A percentile compares a stretch with the other conserved stretches of the same genome.
phyloP scores from a whole-genome alignment of 169 alveolate genomes.

The Cyclospora cayetanensis region DNA sequence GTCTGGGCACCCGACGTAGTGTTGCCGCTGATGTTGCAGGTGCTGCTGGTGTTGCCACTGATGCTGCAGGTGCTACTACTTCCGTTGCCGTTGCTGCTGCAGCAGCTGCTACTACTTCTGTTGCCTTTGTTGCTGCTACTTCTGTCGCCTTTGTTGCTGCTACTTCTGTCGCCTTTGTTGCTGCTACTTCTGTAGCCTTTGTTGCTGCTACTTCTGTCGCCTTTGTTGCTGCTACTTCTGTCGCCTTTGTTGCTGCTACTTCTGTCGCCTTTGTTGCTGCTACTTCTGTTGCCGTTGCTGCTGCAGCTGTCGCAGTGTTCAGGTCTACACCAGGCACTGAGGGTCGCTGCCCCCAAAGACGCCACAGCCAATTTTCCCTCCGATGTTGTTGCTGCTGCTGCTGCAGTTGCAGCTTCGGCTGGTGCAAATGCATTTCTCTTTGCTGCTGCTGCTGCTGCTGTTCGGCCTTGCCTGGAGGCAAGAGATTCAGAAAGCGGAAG shows the following conservation, averaged over 20 bases:
- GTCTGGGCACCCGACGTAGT: slow-evolving; percentile 20
- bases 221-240: slow-evolving; percentile 24
- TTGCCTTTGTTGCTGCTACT: no score
- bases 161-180: no score
- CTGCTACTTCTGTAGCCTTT: slow-evolving; percentile 46
- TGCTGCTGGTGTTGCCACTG: slow-evolving; percentile 38
- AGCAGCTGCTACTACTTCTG: no score
- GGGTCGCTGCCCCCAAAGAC: slow-evolving; percentile 52
- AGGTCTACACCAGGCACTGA: slow-evolving; percentile 23
- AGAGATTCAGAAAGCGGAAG: slow-evolving; percentile 49
- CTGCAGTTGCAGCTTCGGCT: slow-evolving; percentile 60
- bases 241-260: no score
- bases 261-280: no score
- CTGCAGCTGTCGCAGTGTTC: slow-evolving; percentile 43
- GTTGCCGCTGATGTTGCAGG: slow-evolving; percentile 11
- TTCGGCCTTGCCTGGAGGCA: slow-evolving; percentile 48
- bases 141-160: slow-evolving; percentile 24
- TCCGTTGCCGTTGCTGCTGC: no score
- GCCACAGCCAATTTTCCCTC: slow-evolving; percentile 59
- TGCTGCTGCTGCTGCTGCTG: slow-evolving; percentile 48
- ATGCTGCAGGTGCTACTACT: no score
- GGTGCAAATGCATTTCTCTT: slow-evolving; percentile 17
- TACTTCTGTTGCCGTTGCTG: no score
- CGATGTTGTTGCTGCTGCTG: slow-evolving; percentile 55
- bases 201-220: background rate